phyloP scores from a whole-genome alignment of 208 protist species.

The Herpetomonas tarakana region DNA sequence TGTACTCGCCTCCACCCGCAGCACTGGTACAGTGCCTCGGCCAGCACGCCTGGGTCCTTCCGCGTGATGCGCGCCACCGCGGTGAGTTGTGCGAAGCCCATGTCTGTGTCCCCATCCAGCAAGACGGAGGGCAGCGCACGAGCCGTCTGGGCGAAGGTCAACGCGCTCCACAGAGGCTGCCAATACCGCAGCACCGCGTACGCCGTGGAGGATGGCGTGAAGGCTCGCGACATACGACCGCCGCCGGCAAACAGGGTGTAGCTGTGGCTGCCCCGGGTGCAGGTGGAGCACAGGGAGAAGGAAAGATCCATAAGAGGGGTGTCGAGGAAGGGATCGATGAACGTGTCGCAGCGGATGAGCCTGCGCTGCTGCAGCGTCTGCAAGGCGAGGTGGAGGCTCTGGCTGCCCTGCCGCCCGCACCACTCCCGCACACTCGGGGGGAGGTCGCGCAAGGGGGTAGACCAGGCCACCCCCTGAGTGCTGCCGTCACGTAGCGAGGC shows the following conservation, averaged over 20 bases:
- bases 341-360: conserved; percentile 27
- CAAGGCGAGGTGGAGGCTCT: conserved; percentile 38
- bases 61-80: conserved; percentile 41
- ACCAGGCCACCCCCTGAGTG: conserved; percentile 22
- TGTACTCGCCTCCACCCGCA: background rate
- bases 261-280: conserved; percentile 13
- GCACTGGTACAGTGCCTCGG: conserved; percentile 46
- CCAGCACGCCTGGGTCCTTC: conserved; percentile 23
- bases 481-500: too few relatives aligned
- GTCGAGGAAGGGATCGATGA: conserved; percentile 19
- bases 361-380: conserved; percentile 30
- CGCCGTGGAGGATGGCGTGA: conserved; percentile 9
- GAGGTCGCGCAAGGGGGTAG: conserved; percentile 38
- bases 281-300: conserved; percentile 17
- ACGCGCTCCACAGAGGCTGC: conserved; percentile 27
- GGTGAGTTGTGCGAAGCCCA: conserved; percentile 31
- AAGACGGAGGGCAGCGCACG: conserved; percentile 6
- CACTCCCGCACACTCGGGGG: conserved; percentile 44
- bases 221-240: too few relatives aligned
- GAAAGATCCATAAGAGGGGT: conserved; percentile 19
- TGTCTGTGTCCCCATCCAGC: conserved; percentile 31
- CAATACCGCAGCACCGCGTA: conserved; percentile 73
- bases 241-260: conserved; percentile 4
- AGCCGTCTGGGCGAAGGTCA: background rate
- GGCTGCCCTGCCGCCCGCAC: conserved; percentile 34